phyloP scores from a whole-genome alignment of 1,284 basidiomycete genomes.

The Meira miltonrushii region DNA sequence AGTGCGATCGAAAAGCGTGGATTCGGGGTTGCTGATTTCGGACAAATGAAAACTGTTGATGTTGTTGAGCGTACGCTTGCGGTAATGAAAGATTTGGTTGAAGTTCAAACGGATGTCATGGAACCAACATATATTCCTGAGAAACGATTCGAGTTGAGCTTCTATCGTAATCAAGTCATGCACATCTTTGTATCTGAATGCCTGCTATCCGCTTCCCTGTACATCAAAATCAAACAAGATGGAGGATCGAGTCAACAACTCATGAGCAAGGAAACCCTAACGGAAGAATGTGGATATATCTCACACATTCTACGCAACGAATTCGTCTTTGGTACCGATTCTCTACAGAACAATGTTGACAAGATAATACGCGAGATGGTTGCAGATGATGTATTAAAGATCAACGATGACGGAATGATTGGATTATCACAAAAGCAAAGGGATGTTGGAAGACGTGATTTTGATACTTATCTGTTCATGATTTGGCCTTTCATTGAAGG shows the following conservation, averaged over 20 bases:
- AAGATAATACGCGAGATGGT: conserved; percentile 37
- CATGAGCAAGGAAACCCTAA: conserved; percentile 39
- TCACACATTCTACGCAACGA: conserved; percentile 51
- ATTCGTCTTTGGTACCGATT: conserved; percentile 50
- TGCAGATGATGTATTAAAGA: conserved; percentile 12
- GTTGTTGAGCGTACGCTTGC: conserved; percentile 49
- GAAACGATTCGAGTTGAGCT: conserved; percentile 52
- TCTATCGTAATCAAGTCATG: conserved; percentile 53
- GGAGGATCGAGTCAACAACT: conserved; percentile 46
- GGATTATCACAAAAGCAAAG: conserved; percentile 42
- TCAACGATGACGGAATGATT: conserved; percentile 14
- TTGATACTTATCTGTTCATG: conserved; percentile 45
- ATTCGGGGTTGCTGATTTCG: conserved; percentile 52
- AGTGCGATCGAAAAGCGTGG: conserved; percentile 47
- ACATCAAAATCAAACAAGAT: conserved; percentile 53
- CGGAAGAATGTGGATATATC: conserved; percentile 46
- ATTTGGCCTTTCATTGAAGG: conserved; percentile 48
- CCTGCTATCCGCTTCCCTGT: conserved; percentile 41
- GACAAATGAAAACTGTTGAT: conserved; percentile 37
- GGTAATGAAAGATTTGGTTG: conserved; percentile 51
- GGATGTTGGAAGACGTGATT: conserved; percentile 47
- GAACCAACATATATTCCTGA: conserved; percentile 50
- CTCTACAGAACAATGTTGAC: conserved; percentile 47
- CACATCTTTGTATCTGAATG: conserved; percentile 47
- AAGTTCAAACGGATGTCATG: conserved; percentile 48